Percentiles rank a stretch among this genome's conserved stretches.
Evolutionary conservation across 805 yeast genomes (phyloP).

Genomic region (Saccharomycopsis sp.): DNA sequence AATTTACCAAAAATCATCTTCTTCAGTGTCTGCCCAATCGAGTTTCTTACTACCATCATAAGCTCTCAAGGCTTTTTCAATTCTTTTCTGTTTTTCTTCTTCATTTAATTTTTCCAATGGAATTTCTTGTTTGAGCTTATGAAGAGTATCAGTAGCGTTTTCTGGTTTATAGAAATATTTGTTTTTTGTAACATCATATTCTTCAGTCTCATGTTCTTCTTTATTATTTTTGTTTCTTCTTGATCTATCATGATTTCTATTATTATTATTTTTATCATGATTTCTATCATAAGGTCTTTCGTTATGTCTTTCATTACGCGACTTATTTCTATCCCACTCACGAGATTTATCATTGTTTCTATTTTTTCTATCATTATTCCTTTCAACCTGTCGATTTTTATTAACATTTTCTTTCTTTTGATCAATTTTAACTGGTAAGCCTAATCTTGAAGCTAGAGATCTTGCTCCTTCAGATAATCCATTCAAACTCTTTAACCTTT

Average conservation of each 20-base stretch:
- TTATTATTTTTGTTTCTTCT: not conserved
- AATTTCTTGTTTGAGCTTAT: not conserved
- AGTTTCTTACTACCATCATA: not conserved
- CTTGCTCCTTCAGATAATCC: not conserved
- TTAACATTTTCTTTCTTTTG: not conserved
- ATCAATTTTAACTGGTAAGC: not conserved
- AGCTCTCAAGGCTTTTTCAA: not conserved
- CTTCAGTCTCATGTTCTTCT: no score
- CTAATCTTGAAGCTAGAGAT: not conserved
- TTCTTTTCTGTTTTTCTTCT: not conserved
- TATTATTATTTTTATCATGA: not conserved
- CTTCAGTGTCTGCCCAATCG: slow-evolving; percentile 2
- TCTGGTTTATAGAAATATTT: no score
- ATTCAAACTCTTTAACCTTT: not conserved
- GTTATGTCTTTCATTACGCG: not conserved
- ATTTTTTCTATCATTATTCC: not conserved
- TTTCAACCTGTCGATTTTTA: not conserved
- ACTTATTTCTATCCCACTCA: not conserved
- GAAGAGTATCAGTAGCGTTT: not conserved
- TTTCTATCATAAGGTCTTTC: not conserved
- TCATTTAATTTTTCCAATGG: not conserved
- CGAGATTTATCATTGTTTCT: not conserved
- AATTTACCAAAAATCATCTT: not conserved
- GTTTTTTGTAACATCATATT: no score
- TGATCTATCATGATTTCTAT: not conserved